Evolutionary conservation across 805 yeast genomes (phyloP).

Genomic region (Monosporozyma aerobia): DNA sequence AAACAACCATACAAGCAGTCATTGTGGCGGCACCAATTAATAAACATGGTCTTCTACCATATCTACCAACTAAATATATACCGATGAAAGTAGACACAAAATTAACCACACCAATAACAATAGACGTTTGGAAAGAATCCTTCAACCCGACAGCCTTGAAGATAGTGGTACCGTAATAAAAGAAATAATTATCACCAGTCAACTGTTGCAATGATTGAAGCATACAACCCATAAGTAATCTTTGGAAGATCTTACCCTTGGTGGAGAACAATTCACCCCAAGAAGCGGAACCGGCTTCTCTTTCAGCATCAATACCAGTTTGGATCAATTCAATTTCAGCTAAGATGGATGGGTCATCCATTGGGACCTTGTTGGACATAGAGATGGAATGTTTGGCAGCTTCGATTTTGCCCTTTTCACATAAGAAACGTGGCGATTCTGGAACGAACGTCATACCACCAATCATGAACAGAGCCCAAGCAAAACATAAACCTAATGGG

Average conservation of each 20-base stretch:
- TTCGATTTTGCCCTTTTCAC: slow-evolving; percentile 44
- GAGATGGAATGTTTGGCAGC: slow-evolving; percentile 50
- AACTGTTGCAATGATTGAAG: slow-evolving; percentile 60
- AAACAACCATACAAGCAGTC: slow-evolving; percentile 35
- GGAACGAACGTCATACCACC: slow-evolving; percentile 43
- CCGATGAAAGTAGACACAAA: slow-evolving; percentile 50
- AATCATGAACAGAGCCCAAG: slow-evolving; percentile 33
- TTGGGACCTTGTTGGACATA: slow-evolving; percentile 43
- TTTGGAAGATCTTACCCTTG: slow-evolving; percentile 29
- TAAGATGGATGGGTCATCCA: slow-evolving; percentile 45
- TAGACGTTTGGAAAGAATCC: slow-evolving; percentile 51
- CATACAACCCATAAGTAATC: slow-evolving; percentile 43
- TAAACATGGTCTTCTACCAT: slow-evolving; percentile 44
- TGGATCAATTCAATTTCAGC: slow-evolving; percentile 49
- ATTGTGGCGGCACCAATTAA: slow-evolving; percentile 42
- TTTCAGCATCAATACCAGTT: slow-evolving; percentile 52
- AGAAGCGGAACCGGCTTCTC: slow-evolving; percentile 25
- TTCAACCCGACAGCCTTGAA: slow-evolving; percentile 52
- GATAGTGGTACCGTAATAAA: slow-evolving; percentile 56
- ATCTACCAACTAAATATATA: slow-evolving; percentile 42
- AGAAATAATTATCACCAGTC: slow-evolving; percentile 59
- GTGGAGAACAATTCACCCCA: slow-evolving; percentile 56
- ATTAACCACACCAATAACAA: slow-evolving; percentile 51
- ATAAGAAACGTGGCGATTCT: slow-evolving; percentile 62
- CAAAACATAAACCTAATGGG: slow-evolving; percentile 48